Conservation (phyloP, 805 yeast species). For the Hagleromyces aurorensis region DNA sequence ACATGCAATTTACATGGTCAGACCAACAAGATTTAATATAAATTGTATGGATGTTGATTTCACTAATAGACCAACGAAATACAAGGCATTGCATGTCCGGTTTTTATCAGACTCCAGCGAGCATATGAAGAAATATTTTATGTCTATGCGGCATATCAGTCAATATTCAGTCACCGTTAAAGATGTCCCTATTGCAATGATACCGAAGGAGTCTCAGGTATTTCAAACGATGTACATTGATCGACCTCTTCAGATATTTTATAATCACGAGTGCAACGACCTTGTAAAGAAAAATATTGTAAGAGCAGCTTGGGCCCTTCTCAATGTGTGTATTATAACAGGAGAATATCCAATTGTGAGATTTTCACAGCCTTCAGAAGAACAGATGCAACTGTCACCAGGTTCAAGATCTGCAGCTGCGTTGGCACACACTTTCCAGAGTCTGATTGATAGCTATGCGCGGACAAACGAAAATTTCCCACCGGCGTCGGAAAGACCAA, state of each 20-base stretch:
- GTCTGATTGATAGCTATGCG: constrained; percentile 65
- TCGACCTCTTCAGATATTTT: constrained; percentile 64
- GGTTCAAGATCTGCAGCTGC: constrained; percentile 57
- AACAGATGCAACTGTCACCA: constrained; percentile 39
- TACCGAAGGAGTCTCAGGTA: constrained; percentile 63
- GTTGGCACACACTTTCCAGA: constrained; percentile 67
- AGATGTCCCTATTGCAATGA: constrained; percentile 41
- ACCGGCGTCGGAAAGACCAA: constrained; percentile 45
- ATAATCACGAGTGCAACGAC: constrained; percentile 54
- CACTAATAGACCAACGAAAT: constrained; percentile 55
- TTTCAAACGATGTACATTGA: constrained; percentile 56
- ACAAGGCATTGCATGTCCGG: constrained; percentile 63
- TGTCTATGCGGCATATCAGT: constrained; percentile 25
- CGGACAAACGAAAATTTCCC: constrained; percentile 61
- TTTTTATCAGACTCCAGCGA: constrained; percentile 53
- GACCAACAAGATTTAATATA: constrained; percentile 58
- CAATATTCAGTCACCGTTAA: constrained; percentile 28
- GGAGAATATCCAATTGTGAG: constrained; percentile 88
- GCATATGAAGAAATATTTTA: constrained; percentile 25
- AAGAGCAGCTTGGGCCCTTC: constrained; percentile 54
- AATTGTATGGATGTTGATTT: constrained; percentile 77
- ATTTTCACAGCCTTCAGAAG: constrained; percentile 48
- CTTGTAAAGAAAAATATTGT: constrained; percentile 52
- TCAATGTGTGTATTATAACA: constrained; percentile 64
- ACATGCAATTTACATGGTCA: constrained; percentile 74